Conservation (phyloP, 306 rosid species). For the Oemleria cerasiformis region DNA sequence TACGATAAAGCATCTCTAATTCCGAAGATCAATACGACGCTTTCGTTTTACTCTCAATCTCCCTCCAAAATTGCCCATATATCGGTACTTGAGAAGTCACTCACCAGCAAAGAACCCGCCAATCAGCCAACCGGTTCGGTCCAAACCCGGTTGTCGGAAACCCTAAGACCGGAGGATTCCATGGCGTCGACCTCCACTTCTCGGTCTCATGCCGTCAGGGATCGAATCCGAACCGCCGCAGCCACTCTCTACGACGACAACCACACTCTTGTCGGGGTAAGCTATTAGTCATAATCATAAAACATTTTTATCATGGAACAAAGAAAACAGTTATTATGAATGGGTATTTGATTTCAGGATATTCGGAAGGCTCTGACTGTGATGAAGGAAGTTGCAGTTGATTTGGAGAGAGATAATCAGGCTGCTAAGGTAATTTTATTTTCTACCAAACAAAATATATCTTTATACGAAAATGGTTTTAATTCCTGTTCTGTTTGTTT, state of each 20-base stretch:
- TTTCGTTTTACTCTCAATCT: background rate
- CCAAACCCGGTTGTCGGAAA: background rate
- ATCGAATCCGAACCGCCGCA: slow-evolving; percentile 47
- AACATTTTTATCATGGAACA: background rate
- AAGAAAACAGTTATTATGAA: background rate
- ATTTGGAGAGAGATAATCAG: slow-evolving; percentile 62
- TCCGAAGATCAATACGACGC: too few relatives aligned
- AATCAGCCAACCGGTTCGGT: background rate
- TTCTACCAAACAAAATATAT: background rate
- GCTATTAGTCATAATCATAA: background rate
- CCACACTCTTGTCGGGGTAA: slow-evolving; percentile 63
- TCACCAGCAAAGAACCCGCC: slow-evolving; percentile 7
- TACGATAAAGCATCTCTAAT: too few relatives aligned
- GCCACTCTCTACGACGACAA: slow-evolving; percentile 48
- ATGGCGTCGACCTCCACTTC: slow-evolving; percentile 68
- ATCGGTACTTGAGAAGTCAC: background rate
- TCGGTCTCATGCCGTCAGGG: slow-evolving; percentile 30
- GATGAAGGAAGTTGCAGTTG: slow-evolving; percentile 76
- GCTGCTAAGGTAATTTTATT: slow-evolving; percentile 45
- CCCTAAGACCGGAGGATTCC: slow-evolving; percentile 7
- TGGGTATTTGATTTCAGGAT: slow-evolving; percentile 43
- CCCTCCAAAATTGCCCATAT: slow-evolving; percentile 5
- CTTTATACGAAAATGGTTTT: background rate
- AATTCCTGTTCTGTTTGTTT: background rate
- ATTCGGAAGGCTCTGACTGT: slow-evolving; percentile 43